Base-by-base conservation (phyloP, 148 eudicot species). In the Vaccinium corymbosum region DNA sequence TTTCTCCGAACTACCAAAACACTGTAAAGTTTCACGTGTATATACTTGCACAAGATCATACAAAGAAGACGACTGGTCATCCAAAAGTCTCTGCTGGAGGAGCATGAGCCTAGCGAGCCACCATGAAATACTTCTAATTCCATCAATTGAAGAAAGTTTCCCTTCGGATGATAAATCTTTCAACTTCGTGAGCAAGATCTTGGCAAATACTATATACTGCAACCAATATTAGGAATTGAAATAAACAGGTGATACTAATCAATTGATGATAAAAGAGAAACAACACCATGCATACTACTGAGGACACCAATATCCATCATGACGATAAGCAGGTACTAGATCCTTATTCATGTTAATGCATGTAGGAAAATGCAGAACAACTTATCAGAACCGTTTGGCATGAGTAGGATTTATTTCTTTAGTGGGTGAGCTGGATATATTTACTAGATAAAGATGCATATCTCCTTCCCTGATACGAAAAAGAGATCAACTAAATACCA, bases 181-280 rank as follows among this genome's bases (percentile, higher is more conserved):
- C 51, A 87, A 81, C 91, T 82, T 92, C 89, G 82, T 85, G 80
- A 96, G 92, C 91, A 96, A 82, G 76, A 90, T 86, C 91, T 94
- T 96, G 51, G 94, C 95, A 88, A 96, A 92, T 86, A 94, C 87
- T 78, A 96, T 57, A 88, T 89, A 93, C 98, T 95, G 87, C 89
- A 91, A 85, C 76, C 17, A n/a, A 83, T 82, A 38, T 48, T 27
- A 59, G 9, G 53, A 16, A 27, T 6, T 25, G 6, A 8, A 42
- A 49, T 22, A 55, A 53, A 72, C 27, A 59, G 74, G 75, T 5
- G 20, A 72, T 73, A 8, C 27, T 72, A 57, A 66, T 29, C 75
- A 76, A 79, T 27, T n/a, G 38, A 61, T 3, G 73, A 7, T 62
- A 22, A 27, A 32, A 81, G 46, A 73, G 81, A 81, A 16, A 74